These are phyloP conservation scores for Artemisia argyi DNA, from an alignment of 129 eudicot genomes.

Conservation along the genomic window DNA sequence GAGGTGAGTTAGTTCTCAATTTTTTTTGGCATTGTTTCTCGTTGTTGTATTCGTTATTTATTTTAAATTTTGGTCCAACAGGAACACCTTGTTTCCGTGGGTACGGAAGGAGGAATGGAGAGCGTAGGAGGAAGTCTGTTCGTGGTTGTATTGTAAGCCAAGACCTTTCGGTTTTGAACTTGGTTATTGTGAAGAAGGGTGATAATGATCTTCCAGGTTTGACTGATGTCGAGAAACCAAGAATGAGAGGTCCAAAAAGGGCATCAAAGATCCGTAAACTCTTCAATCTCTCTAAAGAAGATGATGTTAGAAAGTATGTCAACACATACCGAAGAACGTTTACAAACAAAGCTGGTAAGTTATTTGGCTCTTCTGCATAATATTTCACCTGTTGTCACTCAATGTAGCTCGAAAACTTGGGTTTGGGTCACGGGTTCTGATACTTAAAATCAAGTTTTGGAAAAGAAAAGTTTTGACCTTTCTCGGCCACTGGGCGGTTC, in stretches of 20 bases:
- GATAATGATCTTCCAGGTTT: conserved; percentile 73
- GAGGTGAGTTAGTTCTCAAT: conserved; percentile 11
- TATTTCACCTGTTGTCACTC: neutral
- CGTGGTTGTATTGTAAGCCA: conserved; percentile 74
- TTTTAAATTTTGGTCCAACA: neutral
- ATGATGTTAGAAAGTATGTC: conserved; percentile 74
- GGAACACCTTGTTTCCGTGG: conserved; percentile 65
- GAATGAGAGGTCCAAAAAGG: conserved; percentile 82
- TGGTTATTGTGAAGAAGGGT: conserved; percentile 72
- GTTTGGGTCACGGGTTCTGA: neutral
- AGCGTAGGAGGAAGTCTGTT: conserved; percentile 67
- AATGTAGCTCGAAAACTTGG: neutral
- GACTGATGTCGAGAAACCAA: conserved; percentile 69
- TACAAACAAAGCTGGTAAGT: conserved; percentile 57
- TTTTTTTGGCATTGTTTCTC: no score
- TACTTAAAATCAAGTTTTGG: neutral
- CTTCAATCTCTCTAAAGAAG: conserved; percentile 66
- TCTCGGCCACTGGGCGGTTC: neutral
- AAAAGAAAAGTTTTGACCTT: neutral
- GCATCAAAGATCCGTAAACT: conserved; percentile 74
- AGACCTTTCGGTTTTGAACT: conserved; percentile 59
- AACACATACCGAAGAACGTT: conserved; percentile 66
- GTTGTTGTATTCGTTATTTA: neutral
- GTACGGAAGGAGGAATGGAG: conserved; percentile 63
- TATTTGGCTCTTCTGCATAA: neutral